Evolutionary conservation across 106 monocot genomes (phyloP).

Genomic region (Allium sativum): DNA sequence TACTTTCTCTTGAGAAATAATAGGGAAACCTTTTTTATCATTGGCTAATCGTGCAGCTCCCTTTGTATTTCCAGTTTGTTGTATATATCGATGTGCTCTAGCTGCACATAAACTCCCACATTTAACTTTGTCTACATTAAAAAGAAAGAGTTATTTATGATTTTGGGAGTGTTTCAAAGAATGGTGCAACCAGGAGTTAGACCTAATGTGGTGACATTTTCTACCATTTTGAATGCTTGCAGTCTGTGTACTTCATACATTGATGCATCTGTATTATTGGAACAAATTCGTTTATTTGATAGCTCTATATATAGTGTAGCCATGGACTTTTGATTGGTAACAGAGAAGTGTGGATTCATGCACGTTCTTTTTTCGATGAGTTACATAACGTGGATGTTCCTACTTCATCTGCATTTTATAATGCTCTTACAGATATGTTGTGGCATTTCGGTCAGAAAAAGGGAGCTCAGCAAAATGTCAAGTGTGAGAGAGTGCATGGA

Average conservation of each 20-base stretch:
- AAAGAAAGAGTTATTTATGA: too few species aligned
- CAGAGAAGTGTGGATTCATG: constrained; percentile 66
- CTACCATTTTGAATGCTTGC: too few species aligned
- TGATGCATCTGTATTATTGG: constrained; percentile 78
- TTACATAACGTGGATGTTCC: constrained; percentile 71
- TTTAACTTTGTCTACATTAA: too few species aligned
- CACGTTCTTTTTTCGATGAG: constrained; percentile 67
- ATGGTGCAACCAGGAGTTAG: too few species aligned
- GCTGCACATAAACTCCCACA: too few species aligned
- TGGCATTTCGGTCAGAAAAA: constrained; percentile 96
- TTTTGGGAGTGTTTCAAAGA: too few species aligned
- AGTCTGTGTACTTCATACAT: constrained; percentile 86
- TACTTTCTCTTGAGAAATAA: too few species aligned
- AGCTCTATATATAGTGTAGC: constrained; percentile 88
- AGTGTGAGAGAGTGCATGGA: constrained; percentile 68
- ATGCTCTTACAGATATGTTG: constrained; percentile 92
- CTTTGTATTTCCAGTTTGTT: too few species aligned
- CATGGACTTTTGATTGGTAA: constrained; percentile 82
- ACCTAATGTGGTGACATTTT: too few species aligned
- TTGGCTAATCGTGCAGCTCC: too few species aligned
- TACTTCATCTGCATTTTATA: constrained; percentile 94
- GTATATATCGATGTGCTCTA: too few species aligned
- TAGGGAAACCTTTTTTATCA: too few species aligned
- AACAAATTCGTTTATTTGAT: constrained; percentile 83
- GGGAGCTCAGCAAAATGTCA: constrained; percentile 61